Conservation (phyloP, 805 yeast genomes). For the Lipomyces sp. region DNA sequence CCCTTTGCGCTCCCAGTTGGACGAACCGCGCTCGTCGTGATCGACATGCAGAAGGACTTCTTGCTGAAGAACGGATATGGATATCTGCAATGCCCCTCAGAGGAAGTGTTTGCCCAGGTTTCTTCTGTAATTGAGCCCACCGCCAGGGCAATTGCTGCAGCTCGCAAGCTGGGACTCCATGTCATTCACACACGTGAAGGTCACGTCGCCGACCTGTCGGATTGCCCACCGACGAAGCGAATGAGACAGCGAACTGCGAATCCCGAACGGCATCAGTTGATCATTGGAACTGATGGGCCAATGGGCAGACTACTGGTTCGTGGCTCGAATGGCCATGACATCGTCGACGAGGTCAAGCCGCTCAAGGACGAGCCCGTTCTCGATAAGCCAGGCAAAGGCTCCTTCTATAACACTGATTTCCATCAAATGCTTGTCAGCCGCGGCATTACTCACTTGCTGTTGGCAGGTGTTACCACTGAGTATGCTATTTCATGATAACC, state of each 20-base stretch:
- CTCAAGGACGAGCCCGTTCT: constrained; percentile 33
- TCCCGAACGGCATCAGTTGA: constrained; percentile 27
- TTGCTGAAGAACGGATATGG: constrained; percentile 37
- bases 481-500: background rate
- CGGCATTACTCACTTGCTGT: constrained; percentile 35
- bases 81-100: constrained; percentile 33
- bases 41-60: constrained; percentile 40
- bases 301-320: constrained; percentile 38
- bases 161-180: constrained; percentile 35
- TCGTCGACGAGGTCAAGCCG: constrained; percentile 37
- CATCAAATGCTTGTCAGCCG: constrained; percentile 35
- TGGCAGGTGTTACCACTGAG: constrained; percentile 40
- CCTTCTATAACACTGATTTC: constrained; percentile 38
- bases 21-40: constrained; percentile 35
- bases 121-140: constrained; percentile 32
- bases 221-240: constrained; percentile 36
- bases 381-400: constrained; percentile 41
- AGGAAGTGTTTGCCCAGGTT: constrained; percentile 32
- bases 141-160: constrained; percentile 31
- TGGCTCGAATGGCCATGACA: constrained; percentile 38
- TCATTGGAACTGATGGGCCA: constrained; percentile 37
- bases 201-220: constrained; percentile 34
- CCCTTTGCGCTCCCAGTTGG: constrained; percentile 30
- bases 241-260: constrained; percentile 33
- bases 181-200: constrained; percentile 40